Evolutionary conservation across 2,329 filamentous ascomycete species (phyloP).

Genomic region (Sporothrix phasma): DNA sequence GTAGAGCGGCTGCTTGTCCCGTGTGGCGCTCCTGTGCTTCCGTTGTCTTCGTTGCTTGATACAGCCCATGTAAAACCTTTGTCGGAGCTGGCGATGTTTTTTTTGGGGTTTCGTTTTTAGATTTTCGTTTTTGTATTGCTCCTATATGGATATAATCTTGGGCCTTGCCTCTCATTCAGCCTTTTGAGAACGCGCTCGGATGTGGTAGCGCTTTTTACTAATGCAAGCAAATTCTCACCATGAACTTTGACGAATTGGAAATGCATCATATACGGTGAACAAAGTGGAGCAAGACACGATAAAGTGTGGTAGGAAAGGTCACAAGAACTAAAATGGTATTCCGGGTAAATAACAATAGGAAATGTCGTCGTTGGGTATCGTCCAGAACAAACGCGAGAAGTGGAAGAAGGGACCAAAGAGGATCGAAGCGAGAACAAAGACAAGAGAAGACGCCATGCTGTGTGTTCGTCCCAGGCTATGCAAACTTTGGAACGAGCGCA

Average conservation of each 20-base stretch:
- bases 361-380: constrained; percentile 14
- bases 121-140: background rate
- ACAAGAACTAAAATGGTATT: background rate
- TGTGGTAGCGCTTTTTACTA: background rate
- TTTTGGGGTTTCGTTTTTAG: too few relatives aligned
- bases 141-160: background rate
- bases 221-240: background rate
- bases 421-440: background rate
- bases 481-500: background rate
- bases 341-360: background rate
- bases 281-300: background rate
- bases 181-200: background rate
- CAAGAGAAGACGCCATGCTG: background rate
- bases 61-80: background rate
- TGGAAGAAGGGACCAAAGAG: background rate
- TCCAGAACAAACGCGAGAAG: constrained; percentile 4
- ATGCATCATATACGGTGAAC: background rate
- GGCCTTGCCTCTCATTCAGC: background rate
- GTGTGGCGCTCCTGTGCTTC: background rate
- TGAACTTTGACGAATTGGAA: too few relatives aligned
- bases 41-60: background rate
- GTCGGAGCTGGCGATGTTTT: background rate
- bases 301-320: background rate
- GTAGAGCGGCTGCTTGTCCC: constrained; percentile 30
- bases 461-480: background rate